Base-by-base conservation (phyloP, 164 flowering plant genomes). In the Annona squamosa region DNA sequence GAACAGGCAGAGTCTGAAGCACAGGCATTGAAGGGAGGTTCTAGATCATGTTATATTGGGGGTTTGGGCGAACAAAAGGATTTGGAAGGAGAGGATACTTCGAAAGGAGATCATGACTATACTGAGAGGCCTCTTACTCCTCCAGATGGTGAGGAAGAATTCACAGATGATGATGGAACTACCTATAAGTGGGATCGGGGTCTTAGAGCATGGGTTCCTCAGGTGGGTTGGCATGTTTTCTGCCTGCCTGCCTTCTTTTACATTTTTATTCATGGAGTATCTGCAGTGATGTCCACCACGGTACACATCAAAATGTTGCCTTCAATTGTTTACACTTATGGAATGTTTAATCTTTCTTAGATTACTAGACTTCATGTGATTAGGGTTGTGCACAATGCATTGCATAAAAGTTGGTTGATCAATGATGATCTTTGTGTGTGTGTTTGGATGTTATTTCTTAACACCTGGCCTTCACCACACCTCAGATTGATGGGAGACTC, bases 161-260 rank as follows among this genome's bases (percentile, higher is more conserved):
- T 95, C 74, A 86, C 87, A 65, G 99, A 95, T 85, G 99, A 95
- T 82, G 99, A 93, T 85, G 99, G 99, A 72, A 93, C 99, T 71
- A 77, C 63, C 9, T 95, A 95, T 79, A 95, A 90, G 88, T 95
- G 99, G 99, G 88, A 91, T 72, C 79, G 84, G 17, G 76, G 77
- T 68, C 86, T 91, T 70, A 81, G 93, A 84, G 97, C 85, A 57
- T 95, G 98, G 98, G 98, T 91, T 75, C 99, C 99, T 67, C 97
- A 95, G 91, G 98, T 95, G 73, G 71, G 83, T 84, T 17, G 73
- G 74, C 59, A 17, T 19, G 26, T 63, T 59, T n/a, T 52, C 37
- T 13, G 37, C n/a, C 66, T n/a, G 37, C 43, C 68, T 66, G 47
- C 16, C 43, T 66, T 66, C 17, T 16, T 66, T 12, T 66, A n/a